Percentiles rank a stretch among this genome's conserved stretches.
These are phyloP conservation scores for Cladosporium halotolerans DNA, from an alignment of 2,329 filamentous ascomycete genomes.

Conservation along the genomic window DNA sequence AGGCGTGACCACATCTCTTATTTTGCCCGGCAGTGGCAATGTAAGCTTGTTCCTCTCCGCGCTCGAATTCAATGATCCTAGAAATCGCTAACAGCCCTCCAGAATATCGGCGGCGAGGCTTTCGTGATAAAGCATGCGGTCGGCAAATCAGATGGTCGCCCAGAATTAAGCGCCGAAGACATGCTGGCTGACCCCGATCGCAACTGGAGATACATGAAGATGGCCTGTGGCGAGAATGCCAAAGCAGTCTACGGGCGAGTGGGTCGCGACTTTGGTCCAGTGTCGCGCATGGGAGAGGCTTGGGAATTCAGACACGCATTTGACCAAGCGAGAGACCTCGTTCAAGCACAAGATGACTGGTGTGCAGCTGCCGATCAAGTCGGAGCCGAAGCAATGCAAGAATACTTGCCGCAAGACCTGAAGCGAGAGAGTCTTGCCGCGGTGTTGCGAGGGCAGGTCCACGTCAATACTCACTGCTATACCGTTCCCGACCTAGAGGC, in stretches of 20 bases:
- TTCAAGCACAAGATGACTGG: slow-evolving; percentile 62
- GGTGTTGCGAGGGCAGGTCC: slow-evolving; percentile 59
- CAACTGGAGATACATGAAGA: slow-evolving; percentile 67
- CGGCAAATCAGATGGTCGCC: slow-evolving; percentile 52
- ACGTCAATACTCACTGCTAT: slow-evolving; percentile 67
- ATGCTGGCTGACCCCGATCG: slow-evolving; percentile 61
- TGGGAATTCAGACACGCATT: slow-evolving; percentile 64
- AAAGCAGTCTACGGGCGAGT: slow-evolving; percentile 55
- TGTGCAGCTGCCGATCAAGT: slow-evolving; percentile 50
- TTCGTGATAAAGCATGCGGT: slow-evolving; percentile 64
- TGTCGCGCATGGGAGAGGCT: slow-evolving; percentile 60
- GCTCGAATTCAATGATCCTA: background rate
- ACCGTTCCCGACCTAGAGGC: slow-evolving; percentile 63
- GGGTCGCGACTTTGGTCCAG: slow-evolving; percentile 48
- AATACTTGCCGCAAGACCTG: slow-evolving; percentile 57
- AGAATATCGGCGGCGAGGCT: slow-evolving; percentile 65
- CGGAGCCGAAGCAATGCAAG: slow-evolving; percentile 47
- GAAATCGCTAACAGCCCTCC: slow-evolving; percentile 24
- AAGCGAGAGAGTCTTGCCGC: slow-evolving; percentile 59
- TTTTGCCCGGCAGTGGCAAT: slow-evolving; percentile 61
- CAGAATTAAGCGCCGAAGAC: slow-evolving; percentile 57
- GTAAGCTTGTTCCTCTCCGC: background rate
- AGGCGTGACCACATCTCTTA: slow-evolving; percentile 62
- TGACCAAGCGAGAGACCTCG: slow-evolving; percentile 53
- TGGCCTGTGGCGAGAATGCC: slow-evolving; percentile 64